A percentile compares a stretch with the other conserved stretches of the same genome.
Evolutionary conservation across 2,329 filamentous ascomycete genomes (phyloP).

Genomic region (Diplodia mutila): DNA sequence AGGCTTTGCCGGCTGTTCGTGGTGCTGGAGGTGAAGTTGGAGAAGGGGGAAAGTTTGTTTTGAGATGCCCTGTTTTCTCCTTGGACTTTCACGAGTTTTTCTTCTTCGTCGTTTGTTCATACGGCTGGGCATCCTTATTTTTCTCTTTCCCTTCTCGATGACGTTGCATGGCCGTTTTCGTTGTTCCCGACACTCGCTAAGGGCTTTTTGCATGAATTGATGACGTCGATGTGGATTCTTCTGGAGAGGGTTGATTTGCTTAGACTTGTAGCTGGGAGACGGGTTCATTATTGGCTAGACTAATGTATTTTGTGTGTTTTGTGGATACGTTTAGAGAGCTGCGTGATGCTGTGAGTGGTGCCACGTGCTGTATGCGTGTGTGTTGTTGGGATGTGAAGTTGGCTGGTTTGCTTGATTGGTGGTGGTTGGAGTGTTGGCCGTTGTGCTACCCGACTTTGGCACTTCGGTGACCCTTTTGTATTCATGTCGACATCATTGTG

Average conservation of each 20-base stretch:
- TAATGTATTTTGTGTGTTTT: not conserved
- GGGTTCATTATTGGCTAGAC: not conserved
- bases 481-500: too few relatives aligned
- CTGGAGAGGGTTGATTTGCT: not conserved
- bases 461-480: too few relatives aligned
- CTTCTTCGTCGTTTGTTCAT: too few relatives aligned
- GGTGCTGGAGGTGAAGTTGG: too few relatives aligned
- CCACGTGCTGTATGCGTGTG: not conserved
- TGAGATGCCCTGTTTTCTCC: too few relatives aligned
- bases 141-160: too few relatives aligned
- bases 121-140: too few relatives aligned
- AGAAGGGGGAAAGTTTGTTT: too few relatives aligned
- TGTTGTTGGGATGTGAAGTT: not conserved
- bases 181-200: not conserved
- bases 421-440: not conserved
- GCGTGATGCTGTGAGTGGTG: not conserved
- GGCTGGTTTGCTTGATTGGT: not conserved
- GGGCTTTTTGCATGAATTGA: not conserved
- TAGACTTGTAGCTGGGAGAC: not conserved
- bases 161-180: not conserved
- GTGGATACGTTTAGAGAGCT: not conserved
- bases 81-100: too few relatives aligned
- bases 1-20: too few relatives aligned
- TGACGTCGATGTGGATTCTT: not conserved
- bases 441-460: too few relatives aligned